Conservation (phyloP, 345 rosid genomes). For the Eutrema yunnanense region DNA sequence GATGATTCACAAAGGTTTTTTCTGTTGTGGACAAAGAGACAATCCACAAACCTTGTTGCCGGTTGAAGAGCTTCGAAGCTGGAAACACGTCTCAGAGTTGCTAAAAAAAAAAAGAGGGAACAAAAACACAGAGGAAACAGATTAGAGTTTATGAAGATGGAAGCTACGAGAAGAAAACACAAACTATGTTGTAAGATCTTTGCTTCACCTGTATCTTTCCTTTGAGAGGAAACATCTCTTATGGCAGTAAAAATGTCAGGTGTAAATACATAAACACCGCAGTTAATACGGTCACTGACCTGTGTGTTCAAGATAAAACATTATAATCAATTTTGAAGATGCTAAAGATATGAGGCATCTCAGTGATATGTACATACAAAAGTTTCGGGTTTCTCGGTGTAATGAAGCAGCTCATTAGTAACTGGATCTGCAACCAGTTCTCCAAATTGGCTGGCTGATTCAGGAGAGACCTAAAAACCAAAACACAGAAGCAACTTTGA, state of each 20-base stretch:
- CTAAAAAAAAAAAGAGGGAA: constrained; percentile 33
- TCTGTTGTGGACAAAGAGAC: neutral
- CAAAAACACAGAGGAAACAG: neutral
- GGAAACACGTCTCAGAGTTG: constrained; percentile 72
- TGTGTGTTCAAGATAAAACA: constrained; percentile 30
- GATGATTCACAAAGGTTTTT: neutral
- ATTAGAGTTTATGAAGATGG: constrained; percentile 2
- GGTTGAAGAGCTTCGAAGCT: constrained; percentile 96
- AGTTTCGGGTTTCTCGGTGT: constrained; percentile 95
- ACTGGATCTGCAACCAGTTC: constrained; percentile 88
- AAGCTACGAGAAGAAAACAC: neutral
- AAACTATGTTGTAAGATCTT: neutral
- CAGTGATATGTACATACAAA: constrained; percentile 67
- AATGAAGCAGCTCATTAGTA: constrained; percentile 88
- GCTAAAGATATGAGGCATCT: neutral
- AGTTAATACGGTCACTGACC: constrained; percentile 89
- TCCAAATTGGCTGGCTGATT: constrained; percentile 88
- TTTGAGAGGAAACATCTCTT: constrained; percentile 55
- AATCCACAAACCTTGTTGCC: constrained; percentile 49
- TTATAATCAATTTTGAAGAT: neutral
- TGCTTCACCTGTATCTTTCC: constrained; percentile 63
- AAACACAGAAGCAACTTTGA: neutral
- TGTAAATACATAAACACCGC: constrained; percentile 82
- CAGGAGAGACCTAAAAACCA: constrained; percentile 67
- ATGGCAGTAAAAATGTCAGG: constrained; percentile 75